phyloP scores from a whole-genome alignment of 768 basidiomycete species.

The Lactarius sp. region DNA sequence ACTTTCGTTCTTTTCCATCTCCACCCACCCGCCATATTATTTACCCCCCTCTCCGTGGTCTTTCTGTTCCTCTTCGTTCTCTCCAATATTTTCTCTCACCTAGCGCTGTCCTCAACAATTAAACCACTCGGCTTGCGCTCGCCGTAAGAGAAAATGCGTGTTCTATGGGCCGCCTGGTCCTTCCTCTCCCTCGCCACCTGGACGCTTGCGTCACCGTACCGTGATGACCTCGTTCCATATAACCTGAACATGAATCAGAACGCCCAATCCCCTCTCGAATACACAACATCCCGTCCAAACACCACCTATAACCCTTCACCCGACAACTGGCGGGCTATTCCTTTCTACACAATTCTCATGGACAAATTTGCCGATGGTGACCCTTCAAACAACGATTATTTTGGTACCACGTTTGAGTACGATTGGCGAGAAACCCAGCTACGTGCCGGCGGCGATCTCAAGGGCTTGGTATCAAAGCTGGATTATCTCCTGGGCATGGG shows the following conservation, averaged over 20 bases:
- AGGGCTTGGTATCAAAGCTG: slow-evolving; percentile 64
- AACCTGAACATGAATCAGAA: slow-evolving; percentile 77
- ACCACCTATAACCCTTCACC: slow-evolving; percentile 75
- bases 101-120: no score
- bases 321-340: slow-evolving; percentile 77
- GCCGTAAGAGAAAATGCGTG: slow-evolving; percentile 6
- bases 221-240: slow-evolving; percentile 59
- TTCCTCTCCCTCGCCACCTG: slow-evolving; percentile 38
- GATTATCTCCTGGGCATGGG: slow-evolving; percentile 94
- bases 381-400: slow-evolving; percentile 88
- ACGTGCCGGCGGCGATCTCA: slow-evolving; percentile 84
- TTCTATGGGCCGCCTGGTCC: slow-evolving; percentile 40
- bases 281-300: slow-evolving; percentile 56
- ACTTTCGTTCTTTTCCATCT: neutral
- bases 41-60: neutral
- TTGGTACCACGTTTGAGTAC: slow-evolving; percentile 70
- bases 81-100: neutral
- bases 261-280: slow-evolving; percentile 62
- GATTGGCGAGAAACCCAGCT: slow-evolving; percentile 89
- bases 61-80: slow-evolving; percentile 2
- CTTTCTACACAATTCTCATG: slow-evolving; percentile 75
- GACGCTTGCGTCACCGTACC: slow-evolving; percentile 59
- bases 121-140: neutral
- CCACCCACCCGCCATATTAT: neutral
- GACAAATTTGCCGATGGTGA: slow-evolving; percentile 96